Conservation (phyloP, 2,329 filamentous ascomycete species). For the Cladophialophora yegresii region DNA sequence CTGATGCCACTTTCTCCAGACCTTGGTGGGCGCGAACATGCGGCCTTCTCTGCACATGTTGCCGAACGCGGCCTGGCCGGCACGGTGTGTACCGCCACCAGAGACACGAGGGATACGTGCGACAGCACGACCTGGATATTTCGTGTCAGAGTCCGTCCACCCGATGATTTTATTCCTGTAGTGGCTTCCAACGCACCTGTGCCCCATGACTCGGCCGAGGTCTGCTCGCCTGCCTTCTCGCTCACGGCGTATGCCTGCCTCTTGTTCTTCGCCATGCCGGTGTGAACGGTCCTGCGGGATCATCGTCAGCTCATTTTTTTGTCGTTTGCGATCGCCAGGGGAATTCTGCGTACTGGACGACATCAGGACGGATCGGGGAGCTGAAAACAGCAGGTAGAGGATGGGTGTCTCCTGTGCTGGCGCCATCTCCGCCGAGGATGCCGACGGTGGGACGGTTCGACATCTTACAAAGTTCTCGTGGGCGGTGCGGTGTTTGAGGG, state of each 20-base stretch:
- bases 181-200: slow-evolving; percentile 71
- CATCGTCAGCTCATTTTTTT: slow-evolving; percentile 41
- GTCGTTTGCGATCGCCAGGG: not conserved
- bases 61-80: slow-evolving; percentile 99
- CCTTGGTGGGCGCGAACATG: slow-evolving; percentile 99
- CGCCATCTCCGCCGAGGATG: slow-evolving; percentile 95
- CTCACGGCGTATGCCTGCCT: slow-evolving; percentile 98
- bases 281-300: slow-evolving; percentile 74
- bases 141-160: slow-evolving; percentile 19
- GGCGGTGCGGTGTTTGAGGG: slow-evolving; percentile 3
- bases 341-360: slow-evolving; percentile 78
- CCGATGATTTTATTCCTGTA: slow-evolving; percentile 20
- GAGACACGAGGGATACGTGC: slow-evolving; percentile 99
- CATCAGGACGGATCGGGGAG: slow-evolving; percentile 96
- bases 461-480: slow-evolving; percentile 58
- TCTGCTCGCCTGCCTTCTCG: slow-evolving; percentile 99
- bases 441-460: slow-evolving; percentile 96
- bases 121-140: slow-evolving; percentile 82
- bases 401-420: slow-evolving; percentile 83
- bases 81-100: slow-evolving; percentile 99
- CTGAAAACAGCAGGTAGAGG: slow-evolving; percentile 96
- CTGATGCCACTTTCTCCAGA: slow-evolving; percentile 99
- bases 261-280: slow-evolving; percentile 99
- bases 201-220: slow-evolving; percentile 99
- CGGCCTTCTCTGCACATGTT: slow-evolving; percentile 99